A percentile compares a stretch with the other conserved stretches of the same genome.
These are phyloP conservation scores for Leccinum aurantiacum DNA, from an alignment of 768 basidiomycete species.

Conservation along the genomic window DNA sequence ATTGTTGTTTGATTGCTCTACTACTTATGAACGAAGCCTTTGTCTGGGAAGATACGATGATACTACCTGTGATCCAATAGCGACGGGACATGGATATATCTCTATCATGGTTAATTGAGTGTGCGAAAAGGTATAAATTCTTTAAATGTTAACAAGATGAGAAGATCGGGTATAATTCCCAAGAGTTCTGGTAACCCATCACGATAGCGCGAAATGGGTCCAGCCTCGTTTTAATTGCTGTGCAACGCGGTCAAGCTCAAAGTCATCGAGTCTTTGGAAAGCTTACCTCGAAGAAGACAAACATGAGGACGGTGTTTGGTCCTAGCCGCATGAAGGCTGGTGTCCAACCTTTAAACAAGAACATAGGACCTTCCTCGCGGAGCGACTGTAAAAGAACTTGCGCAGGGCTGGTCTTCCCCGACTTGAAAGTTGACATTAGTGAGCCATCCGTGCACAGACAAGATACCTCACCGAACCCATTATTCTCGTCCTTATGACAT, in stretches of 20 bases:
- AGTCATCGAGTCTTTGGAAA: not conserved
- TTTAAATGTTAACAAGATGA: conserved; percentile 4
- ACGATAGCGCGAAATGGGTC: conserved; percentile 26
- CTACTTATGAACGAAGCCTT: not conserved
- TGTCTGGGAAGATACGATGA: conserved; percentile 12
- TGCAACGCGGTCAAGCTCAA: conserved; percentile 9
- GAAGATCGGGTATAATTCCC: conserved; percentile 1
- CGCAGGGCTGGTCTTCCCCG: conserved; percentile 46
- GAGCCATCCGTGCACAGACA: not conserved
- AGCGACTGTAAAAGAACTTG: conserved; percentile 60
- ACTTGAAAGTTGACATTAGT: conserved; percentile 37
- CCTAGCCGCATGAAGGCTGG: conserved; percentile 83
- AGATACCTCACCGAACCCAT: conserved; percentile 65
- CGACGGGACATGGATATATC: conserved; percentile 10
- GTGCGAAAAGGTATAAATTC: not conserved
- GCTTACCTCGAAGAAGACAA: conserved; percentile 79
- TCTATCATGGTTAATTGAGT: conserved; percentile 1
- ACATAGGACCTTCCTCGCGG: conserved; percentile 69
- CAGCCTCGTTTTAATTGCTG: conserved; percentile 75
- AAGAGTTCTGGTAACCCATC: not conserved
- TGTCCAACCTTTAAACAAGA: conserved; percentile 88
- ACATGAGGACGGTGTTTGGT: conserved; percentile 82
- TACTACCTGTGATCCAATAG: conserved; percentile 2
- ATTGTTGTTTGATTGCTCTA: not conserved
- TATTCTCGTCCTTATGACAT: conserved; percentile 72